A percentile compares a stretch with the other conserved stretches of the same genome.
Conservation (phyloP, 768 basidiomycete species). For the Suillus placidus region DNA sequence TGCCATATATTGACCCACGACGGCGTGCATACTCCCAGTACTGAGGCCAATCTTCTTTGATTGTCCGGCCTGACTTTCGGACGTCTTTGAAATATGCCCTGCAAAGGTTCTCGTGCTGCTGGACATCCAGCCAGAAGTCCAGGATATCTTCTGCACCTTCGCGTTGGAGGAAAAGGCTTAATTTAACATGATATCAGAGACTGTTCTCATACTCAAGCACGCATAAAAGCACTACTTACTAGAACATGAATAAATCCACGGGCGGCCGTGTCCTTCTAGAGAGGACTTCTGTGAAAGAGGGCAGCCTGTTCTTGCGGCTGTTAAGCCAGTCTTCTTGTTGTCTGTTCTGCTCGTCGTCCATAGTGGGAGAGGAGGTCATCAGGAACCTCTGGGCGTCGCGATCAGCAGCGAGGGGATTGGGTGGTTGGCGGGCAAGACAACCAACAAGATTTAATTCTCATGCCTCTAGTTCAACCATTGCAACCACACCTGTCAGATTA, state of each 20-base stretch:
- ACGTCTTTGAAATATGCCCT: conserved; percentile 99
- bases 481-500: conserved; percentile 14
- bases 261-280: conserved; percentile 90
- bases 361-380: conserved; percentile 22
- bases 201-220: neutral
- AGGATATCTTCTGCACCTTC: conserved; percentile 96
- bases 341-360: conserved; percentile 56
- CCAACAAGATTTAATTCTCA: conserved; percentile 22
- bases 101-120: conserved; percentile 98
- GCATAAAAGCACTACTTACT: conserved; percentile 57
- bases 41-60: conserved; percentile 98
- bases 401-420: conserved; percentile 18
- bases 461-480: conserved; percentile 8
- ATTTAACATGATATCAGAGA: conserved; percentile 4
- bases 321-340: conserved; percentile 75
- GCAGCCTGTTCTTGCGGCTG: conserved; percentile 74
- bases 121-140: conserved; percentile 99
- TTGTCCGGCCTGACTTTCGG: conserved; percentile 87
- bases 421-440: conserved; percentile 20
- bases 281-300: conserved; percentile 90
- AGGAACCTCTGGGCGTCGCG: conserved; percentile 12
- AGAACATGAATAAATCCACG: conserved; percentile 98
- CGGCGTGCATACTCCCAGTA: conserved; percentile 94
- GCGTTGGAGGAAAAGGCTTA: conserved; percentile 90
- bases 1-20: conserved; percentile 91